Evolutionary conservation across 257 asterid genomes (phyloP), one percentile per base, ranked within the genome.

Genomic region (Osmanthus fragrans): DNA sequence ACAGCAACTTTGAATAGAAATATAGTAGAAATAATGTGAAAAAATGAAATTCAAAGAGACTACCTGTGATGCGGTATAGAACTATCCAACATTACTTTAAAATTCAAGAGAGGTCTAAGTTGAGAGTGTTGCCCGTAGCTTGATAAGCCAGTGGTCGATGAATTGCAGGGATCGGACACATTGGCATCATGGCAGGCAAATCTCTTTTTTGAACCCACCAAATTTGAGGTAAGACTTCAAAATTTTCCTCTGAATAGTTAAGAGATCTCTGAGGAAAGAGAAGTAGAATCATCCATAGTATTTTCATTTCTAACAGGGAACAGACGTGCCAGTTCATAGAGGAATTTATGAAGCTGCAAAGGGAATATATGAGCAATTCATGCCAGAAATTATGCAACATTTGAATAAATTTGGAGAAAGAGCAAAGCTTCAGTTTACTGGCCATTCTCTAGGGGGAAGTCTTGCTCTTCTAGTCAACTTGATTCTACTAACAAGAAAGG

Each of bases 331-430:
- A 60, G 97, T 94, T 72, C 97, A 94, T 51, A 85, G 97, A 80
- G 98, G 98, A 69, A 94, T 91, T 29, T 94, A 94, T 74, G 97
- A 94, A 87, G 98, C 98, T 45, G 97, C 98, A 54, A 92, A 94
- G 75, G 98, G 97, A 47, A 89, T 94, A 81, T 92, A 92, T 21
- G 88, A 92, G 33, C 97, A 91, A 29, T 90, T 92, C 87, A 73
- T 90, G 93, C 97, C 97, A 8, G 93, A 89, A 74, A 91, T 94
- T 71, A 80, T 74, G 30, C 84, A 85, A 75, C 98, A 92, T 51
- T 74, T 91, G 42, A 34, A 79, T 23, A 86, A 84, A 86, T 90
- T 80, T 64, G 97, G 97, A 0, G 80, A 84, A n/a, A 74, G 91
- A 42, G 98, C 97, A 18, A 92, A 84, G 93, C 81, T 94, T 75